Percentiles rank a stretch among this genome's conserved stretches.
Conservation (phyloP, 179 eudicot species). For the Silene noctiflora region DNA sequence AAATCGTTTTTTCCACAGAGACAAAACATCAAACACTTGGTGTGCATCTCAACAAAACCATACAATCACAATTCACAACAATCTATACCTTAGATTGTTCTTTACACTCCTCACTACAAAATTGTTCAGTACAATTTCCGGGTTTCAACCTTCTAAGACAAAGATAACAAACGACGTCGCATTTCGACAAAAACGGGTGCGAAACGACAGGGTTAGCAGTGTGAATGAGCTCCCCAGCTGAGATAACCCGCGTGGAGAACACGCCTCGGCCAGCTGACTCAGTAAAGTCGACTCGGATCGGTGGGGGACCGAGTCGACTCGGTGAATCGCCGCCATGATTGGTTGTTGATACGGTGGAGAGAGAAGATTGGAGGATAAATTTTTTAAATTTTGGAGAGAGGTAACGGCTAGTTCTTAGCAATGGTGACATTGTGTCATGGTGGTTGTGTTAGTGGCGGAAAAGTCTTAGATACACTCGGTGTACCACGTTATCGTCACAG, state of each 20-base stretch:
- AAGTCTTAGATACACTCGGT: background rate
- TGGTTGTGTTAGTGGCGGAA: background rate
- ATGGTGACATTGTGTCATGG: background rate
- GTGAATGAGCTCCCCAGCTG: slow-evolving; percentile 72
- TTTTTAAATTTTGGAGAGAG: slow-evolving; percentile 20
- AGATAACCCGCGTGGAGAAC: slow-evolving; percentile 65
- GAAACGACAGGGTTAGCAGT: slow-evolving; percentile 68
- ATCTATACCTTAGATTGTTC: slow-evolving; percentile 50
- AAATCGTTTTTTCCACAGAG: background rate
- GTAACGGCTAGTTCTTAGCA: slow-evolving; percentile 23
- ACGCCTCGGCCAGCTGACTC: slow-evolving; percentile 78
- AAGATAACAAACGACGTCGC: slow-evolving; percentile 52
- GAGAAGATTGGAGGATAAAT: background rate
- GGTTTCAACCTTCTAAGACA: slow-evolving; percentile 46
- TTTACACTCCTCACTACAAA: slow-evolving; percentile 59
- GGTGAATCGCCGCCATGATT: slow-evolving; percentile 1
- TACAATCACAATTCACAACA: background rate
- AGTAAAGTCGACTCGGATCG: slow-evolving; percentile 61
- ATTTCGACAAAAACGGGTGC: slow-evolving; percentile 58
- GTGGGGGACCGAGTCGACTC: slow-evolving; percentile 56
- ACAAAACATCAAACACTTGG: slow-evolving; percentile 41
- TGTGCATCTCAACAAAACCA: slow-evolving; percentile 17
- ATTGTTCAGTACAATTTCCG: slow-evolving; percentile 17
- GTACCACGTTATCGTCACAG: too few species aligned
- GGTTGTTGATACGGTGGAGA: slow-evolving; percentile 11